Base-by-base conservation (phyloP, 768 basidiomycete species). In the Peribolospora kevripleyi region DNA sequence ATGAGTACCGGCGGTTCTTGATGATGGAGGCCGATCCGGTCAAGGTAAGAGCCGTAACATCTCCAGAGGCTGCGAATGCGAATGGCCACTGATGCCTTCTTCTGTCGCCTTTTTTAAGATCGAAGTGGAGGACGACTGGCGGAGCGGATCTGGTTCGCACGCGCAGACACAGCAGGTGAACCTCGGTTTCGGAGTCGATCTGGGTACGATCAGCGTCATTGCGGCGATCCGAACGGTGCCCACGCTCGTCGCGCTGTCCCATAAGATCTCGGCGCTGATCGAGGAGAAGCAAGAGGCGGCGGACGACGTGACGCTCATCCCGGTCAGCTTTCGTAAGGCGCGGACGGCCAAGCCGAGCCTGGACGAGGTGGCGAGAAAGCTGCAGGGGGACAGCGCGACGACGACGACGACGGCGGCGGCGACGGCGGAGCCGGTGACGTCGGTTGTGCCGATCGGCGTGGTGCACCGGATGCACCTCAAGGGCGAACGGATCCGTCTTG, bases 101-200 rank as follows among this genome's bases (percentile, higher is more conserved):
- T 25, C 25, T 25, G 25, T 25, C 25, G 25, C 25, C 25, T 25
- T 25, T 25, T 25, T 25, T 1, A 25, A 25, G 59, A 72, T 86
- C 50, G 75, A 75, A 54, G 77, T 86, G 52, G 76, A 71, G 60
- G 86, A 90, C 59, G 83, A 90, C 63, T 90, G 86, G 86, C 76
- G 79, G 4, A 67, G 68, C 48, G 70, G 73, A 47, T 70, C 71
- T 13, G 59, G 72, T 5, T 60, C 65, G 3, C 39, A 37, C 48
- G 59, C 66, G n/a, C 25, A 25, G 25, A 25, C 25, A 25, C 25
- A 25, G 36, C 75, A 76, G 39, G 70, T 87, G 5, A 74, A 73
- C 40, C 72, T 88, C 25, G 76, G 79, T n/a, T 87, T 86, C 66
- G 75, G 75, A 1, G 75, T 90, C 42, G 73, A 70, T 39, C 82